phyloP scores from a whole-genome alignment of 2,329 filamentous ascomycete genomes.

The Orbilia blumenaviensis region DNA sequence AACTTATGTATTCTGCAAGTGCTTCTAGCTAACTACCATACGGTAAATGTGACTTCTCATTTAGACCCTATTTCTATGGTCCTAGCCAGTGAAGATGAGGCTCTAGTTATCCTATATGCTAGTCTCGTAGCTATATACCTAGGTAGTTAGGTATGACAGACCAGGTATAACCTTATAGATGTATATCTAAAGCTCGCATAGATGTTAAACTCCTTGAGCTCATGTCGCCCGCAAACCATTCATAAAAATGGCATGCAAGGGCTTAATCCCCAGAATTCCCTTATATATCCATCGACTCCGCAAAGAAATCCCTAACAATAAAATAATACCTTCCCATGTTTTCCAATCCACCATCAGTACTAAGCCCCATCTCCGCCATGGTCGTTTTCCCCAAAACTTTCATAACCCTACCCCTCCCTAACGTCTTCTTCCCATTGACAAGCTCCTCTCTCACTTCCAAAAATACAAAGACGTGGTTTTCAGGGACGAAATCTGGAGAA shows the following conservation, averaged over 20 bases:
- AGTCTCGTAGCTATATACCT: not conserved
- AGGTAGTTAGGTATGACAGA: not conserved
- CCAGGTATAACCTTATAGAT: not conserved
- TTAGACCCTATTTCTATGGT: no score
- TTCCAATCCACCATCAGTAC: conserved; percentile 21
- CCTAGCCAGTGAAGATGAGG: no score
- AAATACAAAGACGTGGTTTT: conserved; percentile 17
- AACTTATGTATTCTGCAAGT: no score
- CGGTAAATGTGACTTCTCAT: no score
- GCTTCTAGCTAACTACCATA: no score
- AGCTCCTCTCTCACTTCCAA: conserved; percentile 6
- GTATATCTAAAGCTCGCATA: not conserved
- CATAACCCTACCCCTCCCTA: conserved; percentile 24
- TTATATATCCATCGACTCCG: not conserved
- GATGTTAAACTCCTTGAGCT: not conserved
- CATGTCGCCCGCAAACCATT: not conserved
- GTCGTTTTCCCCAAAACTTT: conserved; percentile 20
- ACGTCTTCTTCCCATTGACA: not conserved
- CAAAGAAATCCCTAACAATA: conserved; percentile 42
- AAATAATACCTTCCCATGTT: conserved; percentile 43
- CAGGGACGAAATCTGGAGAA: not conserved
- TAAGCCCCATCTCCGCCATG: conserved; percentile 19
- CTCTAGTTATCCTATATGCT: no score
- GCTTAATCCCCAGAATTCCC: not conserved
- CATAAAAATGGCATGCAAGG: not conserved